phyloP scores from a whole-genome alignment of 192 early-diverging fungal genomes.

The Backusella parvicylindrica region DNA sequence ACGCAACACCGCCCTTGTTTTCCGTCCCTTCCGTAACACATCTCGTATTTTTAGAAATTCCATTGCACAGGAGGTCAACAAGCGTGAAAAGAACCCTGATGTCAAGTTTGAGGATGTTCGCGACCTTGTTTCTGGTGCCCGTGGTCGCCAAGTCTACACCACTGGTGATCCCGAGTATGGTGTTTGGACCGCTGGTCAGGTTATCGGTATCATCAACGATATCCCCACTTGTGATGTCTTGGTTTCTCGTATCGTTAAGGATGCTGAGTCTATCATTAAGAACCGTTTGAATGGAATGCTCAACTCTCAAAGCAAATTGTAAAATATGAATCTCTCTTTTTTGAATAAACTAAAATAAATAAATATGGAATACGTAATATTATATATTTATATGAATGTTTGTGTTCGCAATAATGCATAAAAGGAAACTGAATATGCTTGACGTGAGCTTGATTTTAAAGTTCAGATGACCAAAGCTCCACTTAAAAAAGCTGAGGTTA shows the following conservation, averaged over 20 bases:
- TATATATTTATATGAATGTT: neutral
- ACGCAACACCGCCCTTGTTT: conserved; percentile 63
- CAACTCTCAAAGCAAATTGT: conserved; percentile 22
- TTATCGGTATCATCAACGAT: conserved; percentile 71
- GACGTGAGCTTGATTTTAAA: neutral
- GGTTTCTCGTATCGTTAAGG: conserved; percentile 50
- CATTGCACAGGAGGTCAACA: conserved; percentile 65
- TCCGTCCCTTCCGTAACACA: conserved; percentile 75
- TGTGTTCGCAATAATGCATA: neutral
- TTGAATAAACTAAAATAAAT: conserved; percentile 3
- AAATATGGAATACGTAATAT: neutral
- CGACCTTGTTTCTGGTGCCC: conserved; percentile 63
- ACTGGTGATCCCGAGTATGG: conserved; percentile 56
- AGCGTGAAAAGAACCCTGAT: conserved; percentile 59
- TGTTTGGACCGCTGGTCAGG: conserved; percentile 66
- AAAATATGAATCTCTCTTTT: neutral
- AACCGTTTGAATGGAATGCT: conserved; percentile 14
- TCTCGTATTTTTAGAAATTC: conserved; percentile 74
- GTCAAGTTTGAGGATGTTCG: conserved; percentile 67
- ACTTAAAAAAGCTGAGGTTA: too few species aligned
- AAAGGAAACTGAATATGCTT: neutral
- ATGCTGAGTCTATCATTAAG: conserved; percentile 44
- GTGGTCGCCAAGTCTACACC: conserved; percentile 54
- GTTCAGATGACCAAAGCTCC: neutral
- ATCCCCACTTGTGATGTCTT: conserved; percentile 74